These are phyloP conservation scores for Clausena lansium DNA, from an alignment of 345 rosid genomes.

Conservation along the genomic window DNA sequence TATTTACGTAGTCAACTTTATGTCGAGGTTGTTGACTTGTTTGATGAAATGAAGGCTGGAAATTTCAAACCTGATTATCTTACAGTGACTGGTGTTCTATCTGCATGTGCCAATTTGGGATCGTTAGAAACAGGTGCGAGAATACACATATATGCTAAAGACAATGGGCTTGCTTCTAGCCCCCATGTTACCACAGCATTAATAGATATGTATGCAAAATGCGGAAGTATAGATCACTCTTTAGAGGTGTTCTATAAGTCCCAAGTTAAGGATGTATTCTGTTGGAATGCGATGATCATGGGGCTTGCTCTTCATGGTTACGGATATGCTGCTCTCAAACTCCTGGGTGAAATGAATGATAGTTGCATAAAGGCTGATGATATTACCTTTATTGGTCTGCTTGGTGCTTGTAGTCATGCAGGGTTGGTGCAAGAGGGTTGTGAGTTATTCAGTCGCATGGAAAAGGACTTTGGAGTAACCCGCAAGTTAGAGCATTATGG, in stretches of 20 bases:
- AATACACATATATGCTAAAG: constrained; percentile 11
- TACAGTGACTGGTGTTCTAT: constrained; percentile 19
- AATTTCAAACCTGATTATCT: constrained; percentile 17
- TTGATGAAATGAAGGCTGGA: constrained; percentile 23
- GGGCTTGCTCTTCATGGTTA: constrained; percentile 26
- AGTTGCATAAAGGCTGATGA: constrained; percentile 13
- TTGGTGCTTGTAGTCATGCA: constrained; percentile 30
- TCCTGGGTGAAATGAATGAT: constrained; percentile 14
- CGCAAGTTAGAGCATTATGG: constrained; percentile 31
- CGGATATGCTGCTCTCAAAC: constrained; percentile 22
- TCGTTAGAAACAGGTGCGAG: constrained; percentile 18
- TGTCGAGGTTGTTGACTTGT: constrained; percentile 12
- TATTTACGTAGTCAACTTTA: constrained; percentile 20
- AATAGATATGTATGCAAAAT: constrained; percentile 31
- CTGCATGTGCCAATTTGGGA: constrained; percentile 27
- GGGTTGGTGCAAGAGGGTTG: constrained; percentile 31
- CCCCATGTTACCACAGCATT: constrained; percentile 24
- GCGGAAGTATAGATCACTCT: constrained; percentile 24
- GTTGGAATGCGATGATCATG: constrained; percentile 28
- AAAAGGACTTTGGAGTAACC: constrained; percentile 20
- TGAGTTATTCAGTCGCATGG: constrained; percentile 18
- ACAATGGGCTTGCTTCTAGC: constrained; percentile 13
- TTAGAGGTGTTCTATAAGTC: constrained; percentile 16
- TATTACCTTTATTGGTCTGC: constrained; percentile 24
- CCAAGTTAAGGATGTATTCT: constrained; percentile 23